Base-by-base conservation (phyloP, 495 filamentous ascomycete species). In the Amorphotheca resinae region DNA sequence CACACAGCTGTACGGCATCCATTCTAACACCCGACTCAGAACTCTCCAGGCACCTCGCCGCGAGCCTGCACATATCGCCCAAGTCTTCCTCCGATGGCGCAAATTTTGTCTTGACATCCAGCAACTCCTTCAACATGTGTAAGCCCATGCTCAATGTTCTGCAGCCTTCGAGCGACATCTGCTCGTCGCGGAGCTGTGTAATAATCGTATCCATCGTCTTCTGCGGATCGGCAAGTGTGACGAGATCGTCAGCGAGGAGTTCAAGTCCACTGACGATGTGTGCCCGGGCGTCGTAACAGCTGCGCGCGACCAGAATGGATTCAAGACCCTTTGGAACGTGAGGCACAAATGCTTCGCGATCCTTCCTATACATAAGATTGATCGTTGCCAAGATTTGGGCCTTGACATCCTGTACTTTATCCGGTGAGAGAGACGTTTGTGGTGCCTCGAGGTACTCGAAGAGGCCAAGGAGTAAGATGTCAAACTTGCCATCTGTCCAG, bases 371-470 rank as follows among this genome's bases (percentile, higher is more conserved):
- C 50, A 95, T 72, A 16, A 84, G 69, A 42, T 84, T 82, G 49
- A 95, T 74, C 1, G 87, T 87, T 2, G 80, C 70, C 15, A 95
- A 65, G 5, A 83, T 79, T 58, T 95, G 88, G 5, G 83, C 80
- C 59, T 88, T 87, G 42, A 89, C 71, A 42, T 93, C 86, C 41
- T 75, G 70, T 0, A 70, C 65, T 56, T 80, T 82, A 37, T 65
- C 68, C 2, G 72, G 50, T 22, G 68, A 41, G 30, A 71, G 41
- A 44, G 64, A 54, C 37, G 58, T 44, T 33, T 68, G 52, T 21
- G 72, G 59, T 3, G 66, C 64, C 61, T 85, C 77, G 23, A 95
- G 73, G 54, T 82, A 88, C 38, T 81, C 77, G 18, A 94, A 70
- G 5, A 94, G 64, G 11, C 79, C 79, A 4, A 73, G 44, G 7